Percentiles rank a stretch among this genome's conserved stretches.
phyloP scores from a whole-genome alignment of 1,284 basidiomycete genomes.

The Psilocybe mexicana region DNA sequence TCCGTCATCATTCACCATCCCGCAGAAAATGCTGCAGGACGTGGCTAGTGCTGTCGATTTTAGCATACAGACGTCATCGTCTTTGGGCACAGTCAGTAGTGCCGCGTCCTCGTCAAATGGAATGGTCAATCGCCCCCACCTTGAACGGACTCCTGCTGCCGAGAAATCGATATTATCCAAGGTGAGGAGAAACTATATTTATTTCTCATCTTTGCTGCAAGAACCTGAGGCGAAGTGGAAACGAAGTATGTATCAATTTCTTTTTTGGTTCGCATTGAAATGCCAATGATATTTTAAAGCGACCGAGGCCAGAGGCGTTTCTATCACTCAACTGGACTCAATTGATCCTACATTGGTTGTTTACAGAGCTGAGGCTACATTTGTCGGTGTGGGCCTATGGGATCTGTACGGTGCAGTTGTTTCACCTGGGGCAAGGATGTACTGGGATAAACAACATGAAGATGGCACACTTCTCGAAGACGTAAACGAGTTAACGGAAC shows the following conservation, averaged over 20 bases:
- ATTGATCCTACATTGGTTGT: slow-evolving; percentile 98
- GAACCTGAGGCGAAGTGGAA: slow-evolving; percentile 99
- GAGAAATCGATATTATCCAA: slow-evolving; percentile 82
- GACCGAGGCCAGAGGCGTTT: slow-evolving; percentile 86
- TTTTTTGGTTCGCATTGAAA: slow-evolving; percentile 5
- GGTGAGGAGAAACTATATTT: slow-evolving; percentile 94
- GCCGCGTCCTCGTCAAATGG: slow-evolving; percentile 36
- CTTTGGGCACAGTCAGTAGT: slow-evolving; percentile 41
- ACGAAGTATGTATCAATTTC: slow-evolving; percentile 48
- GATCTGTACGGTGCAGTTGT: slow-evolving; percentile 91
- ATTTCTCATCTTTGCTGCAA: slow-evolving; percentile 95
- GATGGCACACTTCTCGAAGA: slow-evolving; percentile 87
- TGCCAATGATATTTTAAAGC: slow-evolving; percentile 39
- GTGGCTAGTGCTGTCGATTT: slow-evolving; percentile 67
- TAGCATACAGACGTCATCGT: slow-evolving; percentile 65
- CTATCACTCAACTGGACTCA: slow-evolving; percentile 94
- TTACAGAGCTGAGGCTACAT: slow-evolving; percentile 95
- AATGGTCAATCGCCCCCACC: slow-evolving; percentile 37
- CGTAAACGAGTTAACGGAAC: slow-evolving; percentile 87
- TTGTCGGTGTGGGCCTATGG: slow-evolving; percentile 96
- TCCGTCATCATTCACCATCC: slow-evolving; percentile 53
- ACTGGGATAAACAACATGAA: slow-evolving; percentile 93
- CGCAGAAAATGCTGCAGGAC: slow-evolving; percentile 65
- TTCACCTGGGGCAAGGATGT: slow-evolving; percentile 77
- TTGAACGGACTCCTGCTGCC: slow-evolving; percentile 61